A percentile compares a stretch with the other conserved stretches of the same genome.
Evolutionary conservation across 2,329 filamentous ascomycete genomes (phyloP).

Genomic region (Drechslerella coelobrocha): DNA sequence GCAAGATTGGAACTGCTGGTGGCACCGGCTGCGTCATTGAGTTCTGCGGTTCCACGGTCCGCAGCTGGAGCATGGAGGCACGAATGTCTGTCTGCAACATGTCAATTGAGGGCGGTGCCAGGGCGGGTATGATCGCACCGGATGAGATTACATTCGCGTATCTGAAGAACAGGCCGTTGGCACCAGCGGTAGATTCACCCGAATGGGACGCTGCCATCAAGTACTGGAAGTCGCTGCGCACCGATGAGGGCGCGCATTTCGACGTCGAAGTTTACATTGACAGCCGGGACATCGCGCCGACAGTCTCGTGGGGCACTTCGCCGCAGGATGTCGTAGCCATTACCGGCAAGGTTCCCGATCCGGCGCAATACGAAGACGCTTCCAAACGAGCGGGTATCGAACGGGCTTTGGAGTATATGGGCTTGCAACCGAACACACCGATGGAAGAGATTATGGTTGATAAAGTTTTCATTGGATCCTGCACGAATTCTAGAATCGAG

Average conservation of each 20-base stretch:
- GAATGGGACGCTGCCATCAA: conserved; percentile 88
- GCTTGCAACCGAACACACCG: conserved; percentile 79
- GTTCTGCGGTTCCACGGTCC: conserved; percentile 94
- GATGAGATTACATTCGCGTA: conserved; percentile 95
- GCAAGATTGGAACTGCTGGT: conserved; percentile 90
- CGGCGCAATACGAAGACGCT: conserved; percentile 81
- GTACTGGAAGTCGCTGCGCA: conserved; percentile 87
- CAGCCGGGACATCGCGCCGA: conserved; percentile 89
- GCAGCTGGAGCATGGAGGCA: conserved; percentile 88
- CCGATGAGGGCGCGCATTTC: conserved; percentile 86
- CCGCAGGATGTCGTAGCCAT: conserved; percentile 97
- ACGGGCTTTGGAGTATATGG: conserved; percentile 95
- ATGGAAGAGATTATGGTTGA: conserved; percentile 93
- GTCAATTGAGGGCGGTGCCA: conserved; percentile 94
- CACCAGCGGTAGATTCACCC: conserved; percentile 79
- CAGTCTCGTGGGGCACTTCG: conserved; percentile 94
- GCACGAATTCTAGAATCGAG: conserved; percentile 96
- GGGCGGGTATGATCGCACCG: conserved; percentile 95
- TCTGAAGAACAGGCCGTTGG: conserved; percentile 86
- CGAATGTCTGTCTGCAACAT: conserved; percentile 99
- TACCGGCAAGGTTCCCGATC: conserved; percentile 85
- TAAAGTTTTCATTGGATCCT: conserved; percentile 98
- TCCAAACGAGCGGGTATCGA: conserved; percentile 79
- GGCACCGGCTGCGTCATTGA: conserved; percentile 95
- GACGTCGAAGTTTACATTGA: conserved; percentile 90